Conservation (phyloP, 2,329 filamentous ascomycete species). For the Basipetospora chlamydospora region DNA sequence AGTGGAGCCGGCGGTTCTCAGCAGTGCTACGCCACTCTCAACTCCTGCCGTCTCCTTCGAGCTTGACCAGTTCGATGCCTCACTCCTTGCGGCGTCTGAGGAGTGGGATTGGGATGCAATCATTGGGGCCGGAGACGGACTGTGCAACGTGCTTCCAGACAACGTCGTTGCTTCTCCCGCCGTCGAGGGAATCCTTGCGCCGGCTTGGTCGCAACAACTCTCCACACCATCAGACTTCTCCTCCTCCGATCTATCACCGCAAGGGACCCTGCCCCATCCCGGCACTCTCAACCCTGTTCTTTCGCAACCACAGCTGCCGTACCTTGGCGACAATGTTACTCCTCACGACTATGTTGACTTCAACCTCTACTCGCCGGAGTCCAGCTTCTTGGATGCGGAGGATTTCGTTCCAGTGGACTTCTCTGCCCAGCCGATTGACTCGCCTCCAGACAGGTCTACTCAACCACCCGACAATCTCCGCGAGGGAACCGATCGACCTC, state of each 20-base stretch:
- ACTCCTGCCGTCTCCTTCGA: not conserved
- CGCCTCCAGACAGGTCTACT: too few species aligned
- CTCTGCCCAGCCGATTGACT: too few species aligned
- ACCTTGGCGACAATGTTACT: conserved; percentile 16
- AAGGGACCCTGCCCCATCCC: not conserved
- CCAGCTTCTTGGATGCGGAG: conserved; percentile 34
- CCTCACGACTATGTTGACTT: conserved; percentile 35
- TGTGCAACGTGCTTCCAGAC: not conserved
- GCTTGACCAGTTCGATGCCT: not conserved
- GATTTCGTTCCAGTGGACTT: not conserved
- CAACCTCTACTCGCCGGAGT: conserved; percentile 37
- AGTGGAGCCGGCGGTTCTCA: not conserved
- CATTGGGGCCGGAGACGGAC: not conserved
- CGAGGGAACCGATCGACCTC: too few species aligned
- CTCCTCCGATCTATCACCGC: not conserved
- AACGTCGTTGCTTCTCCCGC: not conserved
- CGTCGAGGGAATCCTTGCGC: not conserved
- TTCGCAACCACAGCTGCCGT: conserved; percentile 19
- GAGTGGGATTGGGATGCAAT: conserved; percentile 1
- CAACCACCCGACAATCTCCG: too few species aligned
- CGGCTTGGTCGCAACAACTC: not conserved
- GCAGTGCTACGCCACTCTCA: not conserved
- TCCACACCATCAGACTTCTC: not conserved
- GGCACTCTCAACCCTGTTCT: not conserved
- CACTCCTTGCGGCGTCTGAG: not conserved